Evolutionary conservation across 2,329 filamentous ascomycete species (phyloP), one percentile per base, ranked within the genome.

Genomic region (Alternaria tenuissima): DNA sequence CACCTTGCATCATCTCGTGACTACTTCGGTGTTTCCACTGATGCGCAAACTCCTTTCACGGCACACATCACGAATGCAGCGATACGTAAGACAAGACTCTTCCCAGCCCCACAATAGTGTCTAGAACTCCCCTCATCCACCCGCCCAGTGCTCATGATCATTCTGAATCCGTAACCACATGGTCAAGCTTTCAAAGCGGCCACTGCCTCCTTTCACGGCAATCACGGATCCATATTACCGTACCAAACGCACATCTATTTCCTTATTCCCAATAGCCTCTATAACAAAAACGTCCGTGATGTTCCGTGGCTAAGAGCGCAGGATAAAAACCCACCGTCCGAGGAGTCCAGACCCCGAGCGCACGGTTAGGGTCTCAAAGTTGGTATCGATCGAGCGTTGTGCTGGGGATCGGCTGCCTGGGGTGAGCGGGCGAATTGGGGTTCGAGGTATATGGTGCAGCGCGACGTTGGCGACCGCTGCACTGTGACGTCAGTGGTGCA

Each of bases 381-480:
- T 16, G 36, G 26, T 32, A 63, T 62, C 51, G 60, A 67, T 67
- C 65, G 53, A 28, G 8, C 14, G 26, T 46, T 53, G 44, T n/a
- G 62, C 60, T 63, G 62, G 47, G 30, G 46, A 67, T 67, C 62
- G 57, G 30, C 16, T 44, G 16, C 24, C 26, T 38, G 18, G 28
- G 26, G 38, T 16, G 20, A 30, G 34, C 18, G 12, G 34, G 39
- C 48, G 11, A 44, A 48, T 39, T n/a, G 38, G 24, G 42, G 34
- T 47, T 16, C 28, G 28, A 28, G 52, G 43, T 14, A 42, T n/a
- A 7, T 32, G 43, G 53, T 49, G 41, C 52, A 62, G 43, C 43
- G 61, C 53, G 30, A 56, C 56, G 52, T 59, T 58, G 51, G 59
- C 52, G 44, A 16, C 64, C 59, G 59, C 62, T 65, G 62, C 62